Percentiles rank a stretch among this genome's conserved stretches.
Evolutionary conservation across 257 asterid species (phyloP).

Genomic region (Capsicum pubescens): DNA sequence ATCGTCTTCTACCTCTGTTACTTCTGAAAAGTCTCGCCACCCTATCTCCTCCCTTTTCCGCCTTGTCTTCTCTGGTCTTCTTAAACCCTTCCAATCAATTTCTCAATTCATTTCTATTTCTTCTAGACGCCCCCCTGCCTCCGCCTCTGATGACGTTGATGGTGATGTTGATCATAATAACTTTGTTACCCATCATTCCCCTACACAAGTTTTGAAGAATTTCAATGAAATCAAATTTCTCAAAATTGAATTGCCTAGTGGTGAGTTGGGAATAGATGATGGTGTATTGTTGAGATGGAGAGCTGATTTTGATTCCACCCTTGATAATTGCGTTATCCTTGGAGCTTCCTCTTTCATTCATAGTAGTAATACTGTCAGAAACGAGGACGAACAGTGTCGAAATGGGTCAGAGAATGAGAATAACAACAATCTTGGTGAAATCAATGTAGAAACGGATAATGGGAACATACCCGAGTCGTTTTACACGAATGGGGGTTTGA

Average conservation of each 20-base stretch:
- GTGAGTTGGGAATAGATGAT: conserved; percentile 71
- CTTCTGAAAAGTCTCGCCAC: conserved; percentile 59
- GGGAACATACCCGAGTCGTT: conserved; percentile 85
- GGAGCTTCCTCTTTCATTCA: too few relatives aligned
- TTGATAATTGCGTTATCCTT: too few relatives aligned
- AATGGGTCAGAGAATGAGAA: background rate
- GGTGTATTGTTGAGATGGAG: conserved; percentile 48
- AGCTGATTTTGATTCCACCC: too few relatives aligned
- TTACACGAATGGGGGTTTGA: conserved; percentile 50
- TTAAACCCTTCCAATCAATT: conserved; percentile 76
- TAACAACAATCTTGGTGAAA: conserved; percentile 17
- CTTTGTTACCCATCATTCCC: conserved; percentile 71
- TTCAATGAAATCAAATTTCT: conserved; percentile 62
- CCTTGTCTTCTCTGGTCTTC: conserved; percentile 55
- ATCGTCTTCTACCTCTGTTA: background rate
- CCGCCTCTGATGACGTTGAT: conserved; percentile 39
- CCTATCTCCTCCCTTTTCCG: conserved; percentile 58
- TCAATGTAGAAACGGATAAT: conserved; percentile 48
- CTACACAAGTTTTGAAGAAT: conserved; percentile 75
- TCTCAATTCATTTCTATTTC: conserved; percentile 64
- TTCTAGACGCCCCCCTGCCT: conserved; percentile 22
- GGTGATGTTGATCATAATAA: conserved; percentile 49
- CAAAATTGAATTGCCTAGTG: conserved; percentile 67
- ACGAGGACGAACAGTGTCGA: background rate
- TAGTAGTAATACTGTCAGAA: too few relatives aligned